Evolutionary conservation across 768 basidiomycete species (phyloP).

Genomic region (Psilocybe sp.): DNA sequence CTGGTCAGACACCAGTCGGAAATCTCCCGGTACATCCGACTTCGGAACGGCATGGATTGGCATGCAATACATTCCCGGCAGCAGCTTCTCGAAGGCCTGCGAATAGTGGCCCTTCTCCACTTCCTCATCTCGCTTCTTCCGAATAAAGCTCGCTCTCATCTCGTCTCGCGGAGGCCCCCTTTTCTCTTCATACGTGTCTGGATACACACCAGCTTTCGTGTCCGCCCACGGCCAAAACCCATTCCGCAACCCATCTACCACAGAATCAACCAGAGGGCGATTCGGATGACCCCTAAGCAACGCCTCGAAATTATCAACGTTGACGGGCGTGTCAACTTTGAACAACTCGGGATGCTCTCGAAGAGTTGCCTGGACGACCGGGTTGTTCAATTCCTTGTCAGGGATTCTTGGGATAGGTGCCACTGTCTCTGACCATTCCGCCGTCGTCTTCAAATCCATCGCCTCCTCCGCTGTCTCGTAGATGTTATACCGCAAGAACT

Average conservation of each 20-base stretch:
- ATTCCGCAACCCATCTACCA: conserved; percentile 22
- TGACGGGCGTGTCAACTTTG: conserved; percentile 28
- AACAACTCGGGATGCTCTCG: conserved; percentile 27
- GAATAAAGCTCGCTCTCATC: conserved; percentile 19
- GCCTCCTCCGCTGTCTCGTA: conserved; percentile 5
- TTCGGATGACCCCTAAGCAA: conserved; percentile 35
- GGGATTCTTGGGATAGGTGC: conserved; percentile 15
- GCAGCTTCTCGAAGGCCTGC: conserved; percentile 24
- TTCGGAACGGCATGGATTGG: conserved; percentile 28
- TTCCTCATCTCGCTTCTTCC: conserved; percentile 19
- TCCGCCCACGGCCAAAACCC: conserved; percentile 46
- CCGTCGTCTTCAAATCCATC: not conserved
- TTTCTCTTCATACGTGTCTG: conserved; percentile 16
- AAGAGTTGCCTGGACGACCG: conserved; percentile 18
- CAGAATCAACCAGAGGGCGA: conserved; percentile 33
- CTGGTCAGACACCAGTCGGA: conserved; percentile 36
- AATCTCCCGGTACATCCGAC: not conserved
- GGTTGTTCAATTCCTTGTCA: conserved; percentile 10
- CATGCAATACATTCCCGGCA: conserved; percentile 27
- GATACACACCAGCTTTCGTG: conserved; percentile 16
- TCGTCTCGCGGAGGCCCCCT: conserved; percentile 2
- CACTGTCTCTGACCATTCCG: conserved; percentile 17
- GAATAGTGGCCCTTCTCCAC: conserved; percentile 17
- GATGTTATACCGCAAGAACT: conserved; percentile 12
- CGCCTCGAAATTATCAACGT: conserved; percentile 10